Conservation (phyloP, 495 filamentous ascomycete species). For the Penicillium goetzii region DNA sequence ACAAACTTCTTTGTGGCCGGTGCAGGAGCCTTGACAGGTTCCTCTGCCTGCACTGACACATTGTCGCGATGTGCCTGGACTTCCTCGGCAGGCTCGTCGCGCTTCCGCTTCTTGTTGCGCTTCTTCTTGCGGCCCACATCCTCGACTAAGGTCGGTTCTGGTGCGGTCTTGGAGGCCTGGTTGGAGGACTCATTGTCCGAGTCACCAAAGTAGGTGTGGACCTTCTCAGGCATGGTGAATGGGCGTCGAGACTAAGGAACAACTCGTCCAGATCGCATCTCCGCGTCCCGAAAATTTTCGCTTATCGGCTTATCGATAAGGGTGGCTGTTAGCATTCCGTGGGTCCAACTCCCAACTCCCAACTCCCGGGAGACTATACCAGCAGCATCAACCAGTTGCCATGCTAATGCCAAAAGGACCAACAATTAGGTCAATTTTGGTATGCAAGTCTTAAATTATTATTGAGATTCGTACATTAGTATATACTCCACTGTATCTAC, state of each 20-base stretch:
- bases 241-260: constrained; percentile 8
- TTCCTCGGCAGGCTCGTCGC: constrained; percentile 33
- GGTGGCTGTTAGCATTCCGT: not conserved
- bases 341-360: not conserved
- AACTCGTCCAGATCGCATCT: not conserved
- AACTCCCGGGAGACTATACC: no score
- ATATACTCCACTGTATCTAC: no score
- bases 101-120: constrained; percentile 51
- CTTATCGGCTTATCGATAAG: constrained; percentile 20
- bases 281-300: constrained; percentile 38
- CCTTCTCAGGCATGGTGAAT: constrained; percentile 55
- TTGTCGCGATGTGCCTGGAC: constrained; percentile 8
- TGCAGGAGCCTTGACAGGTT: not conserved
- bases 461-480: no score
- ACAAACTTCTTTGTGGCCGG: not conserved
- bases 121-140: constrained; percentile 35
- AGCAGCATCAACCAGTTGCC: not conserved
- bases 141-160: constrained; percentile 14
- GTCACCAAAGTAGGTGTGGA: constrained; percentile 30
- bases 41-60: not conserved
- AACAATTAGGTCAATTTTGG: no score
- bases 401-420: not conserved
- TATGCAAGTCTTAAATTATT: no score
- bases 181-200: constrained; percentile 25
- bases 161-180: constrained; percentile 11